Base-by-base conservation (phyloP, 768 basidiomycete species). In the Sistotremastrum suecicum region DNA sequence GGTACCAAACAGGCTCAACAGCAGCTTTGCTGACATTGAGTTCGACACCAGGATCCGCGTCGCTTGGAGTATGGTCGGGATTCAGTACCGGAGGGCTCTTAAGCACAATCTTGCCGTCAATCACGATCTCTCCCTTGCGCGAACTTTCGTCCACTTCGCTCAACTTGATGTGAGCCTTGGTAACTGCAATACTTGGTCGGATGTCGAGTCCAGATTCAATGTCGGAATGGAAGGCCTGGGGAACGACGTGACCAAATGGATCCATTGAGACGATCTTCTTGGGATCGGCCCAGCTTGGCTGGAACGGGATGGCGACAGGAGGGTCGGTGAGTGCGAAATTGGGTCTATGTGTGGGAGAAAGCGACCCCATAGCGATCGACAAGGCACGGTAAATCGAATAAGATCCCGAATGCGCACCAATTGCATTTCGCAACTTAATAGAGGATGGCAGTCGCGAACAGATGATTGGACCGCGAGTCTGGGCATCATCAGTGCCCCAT, bases 311-410 rank as follows among this genome's bases (percentile, higher is more conserved):
- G 35, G 70, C 60, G 33, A 95, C 76, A 0, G 90, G 85, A 0
- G 92, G 92, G 58, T 92, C 80, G 0, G 89, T 91, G 57, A 76
- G 70, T 39, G 71, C 67, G 62, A 83, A 92, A 56, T 88, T 80
- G 6, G 88, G 83, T 59, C 83, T 85, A 63, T 87, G 83, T 1
- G 75, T 69, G 0, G 84, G 85, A 31, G 76, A 67, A 46, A 89
- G 76, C 3, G 81, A 73, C 36, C 85, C 84, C 74, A 94, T 83
- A 5, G 90, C 94, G 58, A 95, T 91, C 7, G 85, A 78, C 8
- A 98, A 72, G 0, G 94, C 88, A 34, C 90, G 80, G 62, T 95
- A 97, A 63, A 95, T 91, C 9, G 85, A 89, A 63, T 97, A 97
- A 1, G 83, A 85, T 5, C 94, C 92, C 0, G 80, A 81, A 59